phyloP scores from a whole-genome alignment of 2,329 filamentous ascomycete species.

The Ilyonectria sp. region DNA sequence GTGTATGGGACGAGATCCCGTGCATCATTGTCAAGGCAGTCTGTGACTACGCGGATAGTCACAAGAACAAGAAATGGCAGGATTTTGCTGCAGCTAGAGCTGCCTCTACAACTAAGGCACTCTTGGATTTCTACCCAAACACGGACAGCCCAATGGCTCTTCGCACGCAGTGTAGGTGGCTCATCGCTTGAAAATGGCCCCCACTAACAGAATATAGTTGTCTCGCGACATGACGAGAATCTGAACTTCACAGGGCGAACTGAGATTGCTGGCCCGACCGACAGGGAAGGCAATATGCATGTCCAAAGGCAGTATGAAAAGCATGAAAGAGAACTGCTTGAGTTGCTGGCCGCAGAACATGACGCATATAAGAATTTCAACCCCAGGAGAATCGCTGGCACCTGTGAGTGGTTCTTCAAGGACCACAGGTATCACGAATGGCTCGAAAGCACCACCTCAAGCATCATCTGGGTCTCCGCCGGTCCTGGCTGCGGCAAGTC shows the following conservation, averaged over 20 bases:
- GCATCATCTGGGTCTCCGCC: slow-evolving; percentile 52
- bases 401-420: slow-evolving; percentile 53
- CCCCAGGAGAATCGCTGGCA: slow-evolving; percentile 46
- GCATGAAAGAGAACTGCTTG: slow-evolving; percentile 12
- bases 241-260: too few species aligned
- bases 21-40: slow-evolving; percentile 58
- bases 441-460: slow-evolving; percentile 39
- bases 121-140: background rate
- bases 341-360: slow-evolving; percentile 45
- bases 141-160: too few species aligned
- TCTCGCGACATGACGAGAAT: too few species aligned
- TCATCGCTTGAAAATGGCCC: too few species aligned
- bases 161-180: too few species aligned
- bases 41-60: slow-evolving; percentile 51
- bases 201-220: too few species aligned
- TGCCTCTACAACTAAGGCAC: slow-evolving; percentile 61
- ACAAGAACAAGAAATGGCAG: slow-evolving; percentile 53
- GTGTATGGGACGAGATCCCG: slow-evolving; percentile 51
- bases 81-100: slow-evolving; percentile 56
- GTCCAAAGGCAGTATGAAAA: background rate
- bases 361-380: slow-evolving; percentile 49
- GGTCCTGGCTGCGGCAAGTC: slow-evolving; percentile 55
- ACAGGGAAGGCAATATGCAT: too few species aligned
- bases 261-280: too few species aligned
- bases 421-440: slow-evolving; percentile 48